Conservation (phyloP, 2,329 filamentous ascomycete genomes). For the Scytalidium sp. region DNA sequence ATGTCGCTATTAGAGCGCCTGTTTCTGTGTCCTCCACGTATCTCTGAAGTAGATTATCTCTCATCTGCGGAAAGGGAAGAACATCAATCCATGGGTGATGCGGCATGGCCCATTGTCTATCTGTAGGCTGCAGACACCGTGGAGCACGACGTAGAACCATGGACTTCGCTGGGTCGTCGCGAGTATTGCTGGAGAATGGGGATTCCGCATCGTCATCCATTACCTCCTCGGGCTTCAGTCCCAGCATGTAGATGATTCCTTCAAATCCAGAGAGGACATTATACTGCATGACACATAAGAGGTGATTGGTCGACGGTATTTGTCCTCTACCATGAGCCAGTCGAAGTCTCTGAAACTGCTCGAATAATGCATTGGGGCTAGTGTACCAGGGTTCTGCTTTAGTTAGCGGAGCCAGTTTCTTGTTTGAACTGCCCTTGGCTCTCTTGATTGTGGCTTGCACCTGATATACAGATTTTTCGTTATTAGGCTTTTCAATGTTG, state of each 20-base stretch:
- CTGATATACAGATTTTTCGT: neutral
- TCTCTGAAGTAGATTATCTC: slow-evolving; percentile 32
- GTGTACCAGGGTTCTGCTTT: neutral
- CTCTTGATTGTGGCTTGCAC: neutral
- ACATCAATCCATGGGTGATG: slow-evolving; percentile 37
- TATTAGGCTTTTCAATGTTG: too few relatives aligned
- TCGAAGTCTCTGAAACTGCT: neutral
- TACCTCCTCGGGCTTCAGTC: slow-evolving; percentile 8
- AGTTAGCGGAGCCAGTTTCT: neutral
- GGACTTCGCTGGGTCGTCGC: neutral
- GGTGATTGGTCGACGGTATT: slow-evolving; percentile 9
- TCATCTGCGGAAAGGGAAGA: slow-evolving; percentile 30
- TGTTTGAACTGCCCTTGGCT: neutral
- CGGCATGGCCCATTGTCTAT: slow-evolving; percentile 22
- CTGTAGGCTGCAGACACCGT: slow-evolving; percentile 23
- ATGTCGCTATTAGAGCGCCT: neutral
- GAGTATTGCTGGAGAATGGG: slow-evolving; percentile 9
- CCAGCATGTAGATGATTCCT: slow-evolving; percentile 10
- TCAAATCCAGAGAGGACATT: slow-evolving; percentile 12
- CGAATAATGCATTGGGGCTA: neutral
- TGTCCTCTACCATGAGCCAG: neutral
- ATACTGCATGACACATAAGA: slow-evolving; percentile 12
- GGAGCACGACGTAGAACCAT: slow-evolving; percentile 6
- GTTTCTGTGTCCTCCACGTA: neutral
- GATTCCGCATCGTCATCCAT: slow-evolving; percentile 14